phyloP scores from a whole-genome alignment of 768 basidiomycete genomes.

The Lactifluus volemus region DNA sequence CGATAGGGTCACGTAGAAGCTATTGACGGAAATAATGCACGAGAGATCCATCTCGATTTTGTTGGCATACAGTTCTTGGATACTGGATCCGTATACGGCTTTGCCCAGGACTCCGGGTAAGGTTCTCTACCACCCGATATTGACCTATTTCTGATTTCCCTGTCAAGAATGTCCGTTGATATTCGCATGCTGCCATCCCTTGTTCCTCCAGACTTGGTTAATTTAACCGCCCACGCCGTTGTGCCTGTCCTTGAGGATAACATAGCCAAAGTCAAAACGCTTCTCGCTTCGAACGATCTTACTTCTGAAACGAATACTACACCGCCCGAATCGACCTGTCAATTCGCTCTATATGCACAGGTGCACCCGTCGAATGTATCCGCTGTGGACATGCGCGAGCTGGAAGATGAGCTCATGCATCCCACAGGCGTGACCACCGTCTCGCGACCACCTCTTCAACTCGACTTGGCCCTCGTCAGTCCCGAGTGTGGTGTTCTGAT shows the following conservation, averaged over 20 bases:
- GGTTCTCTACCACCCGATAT: constrained; percentile 14
- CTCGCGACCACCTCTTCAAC: constrained; percentile 42
- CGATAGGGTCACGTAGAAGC: constrained; percentile 64
- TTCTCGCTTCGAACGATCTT: constrained; percentile 7
- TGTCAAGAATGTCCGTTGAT: constrained; percentile 1
- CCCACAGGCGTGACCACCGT: constrained; percentile 66
- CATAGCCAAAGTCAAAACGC: constrained; percentile 3
- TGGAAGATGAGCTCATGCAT: constrained; percentile 64
- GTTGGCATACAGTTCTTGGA: constrained; percentile 68
- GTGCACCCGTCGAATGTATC: constrained; percentile 48
- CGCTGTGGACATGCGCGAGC: constrained; percentile 48
- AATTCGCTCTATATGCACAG: constrained; percentile 60
- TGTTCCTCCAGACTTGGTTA: constrained; percentile 1
- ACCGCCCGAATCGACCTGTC: constrained; percentile 41
- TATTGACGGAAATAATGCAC: constrained; percentile 39
- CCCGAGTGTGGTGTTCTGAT: constrained; percentile 72
- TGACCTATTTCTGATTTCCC: neutral
- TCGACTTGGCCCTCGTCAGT: constrained; percentile 66
- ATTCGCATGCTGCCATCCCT: constrained; percentile 10
- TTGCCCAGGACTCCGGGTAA: constrained; percentile 58
- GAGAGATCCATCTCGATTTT: constrained; percentile 61
- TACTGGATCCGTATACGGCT: constrained; percentile 71
- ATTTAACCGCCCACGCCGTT: constrained; percentile 15
- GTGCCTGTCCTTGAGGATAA: constrained; percentile 12
- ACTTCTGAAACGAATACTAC: constrained; percentile 3